Evolutionary conservation across 108 stramenopile genomes (phyloP), one percentile per base, ranked within the genome.

Genomic region (Fragilariopsis cylindrus): DNA sequence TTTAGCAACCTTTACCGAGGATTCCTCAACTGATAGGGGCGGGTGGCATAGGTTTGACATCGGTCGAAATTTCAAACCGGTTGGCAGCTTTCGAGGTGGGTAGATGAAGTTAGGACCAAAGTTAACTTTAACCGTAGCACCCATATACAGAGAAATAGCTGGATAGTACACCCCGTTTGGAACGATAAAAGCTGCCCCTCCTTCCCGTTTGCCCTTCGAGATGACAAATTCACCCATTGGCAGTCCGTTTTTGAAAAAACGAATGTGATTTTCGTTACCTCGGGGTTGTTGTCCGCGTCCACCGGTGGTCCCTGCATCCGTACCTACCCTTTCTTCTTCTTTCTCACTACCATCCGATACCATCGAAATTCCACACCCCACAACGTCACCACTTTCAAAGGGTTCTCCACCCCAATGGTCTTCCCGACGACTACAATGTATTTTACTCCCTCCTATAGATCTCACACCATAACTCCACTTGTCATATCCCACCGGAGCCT

Each of bases 401-500:
- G 72, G 81, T 44, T 75, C 83, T 18, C 89, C 91, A 54, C 90
- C 89, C 92, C 92, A 94, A 16, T 84, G 66, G 73, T 94, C 96
- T 57, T 92, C 89, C 30, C 96, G 86, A 42, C 71, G 66, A 9
- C 83, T 84, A 60, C 78, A 72, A 70, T 95, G 92, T 15, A 95
- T 76, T 30, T 82, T 89, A 7, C 83, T 84, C 53, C 98, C 97
- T 5, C 72, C 65, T 46, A 92, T 85, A 71, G 97, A 95, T 12
- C 98, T 89, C 67, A 97, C 85, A 5, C 84, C 97, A 81, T 92
- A 99, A 66, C 88, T 89, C 87, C 92, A 90, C 69, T 88, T 83
- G 83, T 98, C 96, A 77, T 97, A 98, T 45, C 98, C 98, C 8
- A 98, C 96, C 3, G 98, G 98, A 16, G 91, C 98, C 71, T 99